Conservation (phyloP, 1,284 basidiomycete species). For the Pulchroboletus neoregius region DNA sequence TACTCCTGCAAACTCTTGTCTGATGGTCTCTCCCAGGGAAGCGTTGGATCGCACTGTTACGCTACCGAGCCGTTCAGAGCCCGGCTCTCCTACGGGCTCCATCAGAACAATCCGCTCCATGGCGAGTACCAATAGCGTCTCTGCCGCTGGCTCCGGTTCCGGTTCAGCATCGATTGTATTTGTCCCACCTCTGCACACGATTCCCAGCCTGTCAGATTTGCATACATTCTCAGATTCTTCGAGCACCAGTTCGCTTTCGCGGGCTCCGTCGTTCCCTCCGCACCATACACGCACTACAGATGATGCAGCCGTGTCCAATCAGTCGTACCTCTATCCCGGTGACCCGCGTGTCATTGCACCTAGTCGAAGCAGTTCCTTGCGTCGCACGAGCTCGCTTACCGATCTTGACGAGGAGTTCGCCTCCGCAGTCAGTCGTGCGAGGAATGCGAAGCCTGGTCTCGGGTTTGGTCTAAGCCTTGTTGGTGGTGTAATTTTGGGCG, state of each 20-base stretch:
- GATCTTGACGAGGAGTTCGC: slow-evolving; percentile 71
- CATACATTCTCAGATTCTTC: slow-evolving; percentile 43
- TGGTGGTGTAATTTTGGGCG: slow-evolving; percentile 38
- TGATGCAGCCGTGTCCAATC: slow-evolving; percentile 59
- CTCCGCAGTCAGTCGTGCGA: slow-evolving; percentile 43
- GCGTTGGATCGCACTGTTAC: slow-evolving; percentile 50
- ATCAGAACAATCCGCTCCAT: slow-evolving; percentile 66
- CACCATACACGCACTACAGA: slow-evolving; percentile 63
- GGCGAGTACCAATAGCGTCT: slow-evolving; percentile 34
- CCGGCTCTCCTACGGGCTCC: slow-evolving; percentile 67
- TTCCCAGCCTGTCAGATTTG: slow-evolving; percentile 64
- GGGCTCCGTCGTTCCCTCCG: slow-evolving; percentile 43
- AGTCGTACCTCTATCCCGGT: slow-evolving; percentile 62
- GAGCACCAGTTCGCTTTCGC: slow-evolving; percentile 37
- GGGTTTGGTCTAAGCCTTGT: slow-evolving; percentile 44
- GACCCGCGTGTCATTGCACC: slow-evolving; percentile 66
- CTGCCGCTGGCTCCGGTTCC: slow-evolving; percentile 37
- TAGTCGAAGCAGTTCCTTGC: slow-evolving; percentile 53
- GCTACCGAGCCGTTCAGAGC: slow-evolving; percentile 47
- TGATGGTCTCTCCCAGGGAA: slow-evolving; percentile 49
- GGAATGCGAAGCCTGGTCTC: slow-evolving; percentile 42
- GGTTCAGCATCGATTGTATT: slow-evolving; percentile 68
- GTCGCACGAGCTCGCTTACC: slow-evolving; percentile 70
- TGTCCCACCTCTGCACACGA: slow-evolving; percentile 60
- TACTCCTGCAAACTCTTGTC: neutral